These are phyloP conservation scores for Coemansia sp. DNA, from an alignment of 192 early-diverging fungal species.

Conservation along the genomic window DNA sequence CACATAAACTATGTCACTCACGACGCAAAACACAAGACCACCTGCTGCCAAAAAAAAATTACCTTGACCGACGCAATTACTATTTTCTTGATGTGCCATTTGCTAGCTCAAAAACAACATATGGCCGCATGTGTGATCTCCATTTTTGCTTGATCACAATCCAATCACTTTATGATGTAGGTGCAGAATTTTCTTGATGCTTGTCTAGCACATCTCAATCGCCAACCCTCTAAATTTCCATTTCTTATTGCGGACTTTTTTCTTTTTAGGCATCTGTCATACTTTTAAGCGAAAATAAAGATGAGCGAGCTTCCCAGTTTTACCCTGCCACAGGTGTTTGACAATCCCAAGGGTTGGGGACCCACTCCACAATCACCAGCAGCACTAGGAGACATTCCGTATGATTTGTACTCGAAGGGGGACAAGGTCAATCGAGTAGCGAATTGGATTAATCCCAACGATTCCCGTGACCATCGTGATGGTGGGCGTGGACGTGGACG, in stretches of 20 bases:
- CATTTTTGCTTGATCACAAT: too few relatives aligned
- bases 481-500: conserved; percentile 51
- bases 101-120: too few relatives aligned
- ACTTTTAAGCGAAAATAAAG: conserved; percentile 10
- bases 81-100: too few relatives aligned
- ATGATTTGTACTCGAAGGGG: conserved; percentile 90
- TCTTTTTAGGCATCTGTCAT: conserved; percentile 3
- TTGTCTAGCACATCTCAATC: not conserved
- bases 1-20: too few relatives aligned
- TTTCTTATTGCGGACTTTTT: not conserved
- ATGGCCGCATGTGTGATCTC: too few relatives aligned
- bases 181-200: too few relatives aligned
- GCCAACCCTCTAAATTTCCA: not conserved
- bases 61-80: too few relatives aligned
- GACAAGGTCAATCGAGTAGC: conserved; percentile 95
- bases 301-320: conserved; percentile 62
- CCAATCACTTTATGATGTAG: too few relatives aligned
- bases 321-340: conserved; percentile 72
- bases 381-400: conserved; percentile 81
- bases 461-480: conserved; percentile 56
- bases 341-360: conserved; percentile 89
- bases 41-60: too few relatives aligned
- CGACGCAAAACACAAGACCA: too few relatives aligned
- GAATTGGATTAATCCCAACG: conserved; percentile 82
- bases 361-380: conserved; percentile 67